These are phyloP conservation scores for Talaromyces liani DNA, from an alignment of 495 filamentous ascomycete species.

Conservation along the genomic window DNA sequence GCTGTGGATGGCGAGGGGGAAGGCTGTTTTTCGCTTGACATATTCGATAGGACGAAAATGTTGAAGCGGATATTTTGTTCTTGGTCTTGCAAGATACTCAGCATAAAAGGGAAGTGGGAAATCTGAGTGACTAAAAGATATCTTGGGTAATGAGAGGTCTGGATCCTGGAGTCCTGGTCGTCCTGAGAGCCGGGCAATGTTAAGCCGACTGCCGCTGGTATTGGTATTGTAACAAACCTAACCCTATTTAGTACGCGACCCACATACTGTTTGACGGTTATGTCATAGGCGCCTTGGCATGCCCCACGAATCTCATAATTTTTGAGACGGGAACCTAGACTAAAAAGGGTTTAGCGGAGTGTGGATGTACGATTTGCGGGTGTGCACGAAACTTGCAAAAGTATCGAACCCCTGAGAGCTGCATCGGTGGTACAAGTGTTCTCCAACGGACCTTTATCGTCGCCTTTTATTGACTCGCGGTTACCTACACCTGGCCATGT, in stretches of 20 bases:
- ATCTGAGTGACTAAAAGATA: too few relatives aligned
- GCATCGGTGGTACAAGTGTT: not conserved
- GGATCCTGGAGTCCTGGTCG: not conserved
- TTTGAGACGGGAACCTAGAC: too few relatives aligned
- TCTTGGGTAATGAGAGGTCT: not conserved
- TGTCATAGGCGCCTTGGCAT: too few relatives aligned
- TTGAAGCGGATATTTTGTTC: not conserved
- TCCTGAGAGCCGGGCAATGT: not conserved
- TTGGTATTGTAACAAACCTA: too few relatives aligned
- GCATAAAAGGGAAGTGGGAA: not conserved
- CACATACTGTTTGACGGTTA: too few relatives aligned
- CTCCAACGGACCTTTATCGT: not conserved
- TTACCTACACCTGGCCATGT: not conserved
- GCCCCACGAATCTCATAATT: too few relatives aligned
- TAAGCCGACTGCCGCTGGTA: not conserved
- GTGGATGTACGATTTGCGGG: not conserved
- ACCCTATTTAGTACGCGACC: too few relatives aligned
- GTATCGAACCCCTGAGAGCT: not conserved
- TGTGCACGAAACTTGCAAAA: not conserved
- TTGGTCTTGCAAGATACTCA: not conserved
- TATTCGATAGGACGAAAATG: not conserved
- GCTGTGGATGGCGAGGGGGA: not conserved
- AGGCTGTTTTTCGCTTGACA: slow-evolving; percentile 1
- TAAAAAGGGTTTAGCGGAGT: not conserved
- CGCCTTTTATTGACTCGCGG: not conserved